phyloP scores from a whole-genome alignment of 306 rosid genomes.

The Prosopis cineraria region DNA sequence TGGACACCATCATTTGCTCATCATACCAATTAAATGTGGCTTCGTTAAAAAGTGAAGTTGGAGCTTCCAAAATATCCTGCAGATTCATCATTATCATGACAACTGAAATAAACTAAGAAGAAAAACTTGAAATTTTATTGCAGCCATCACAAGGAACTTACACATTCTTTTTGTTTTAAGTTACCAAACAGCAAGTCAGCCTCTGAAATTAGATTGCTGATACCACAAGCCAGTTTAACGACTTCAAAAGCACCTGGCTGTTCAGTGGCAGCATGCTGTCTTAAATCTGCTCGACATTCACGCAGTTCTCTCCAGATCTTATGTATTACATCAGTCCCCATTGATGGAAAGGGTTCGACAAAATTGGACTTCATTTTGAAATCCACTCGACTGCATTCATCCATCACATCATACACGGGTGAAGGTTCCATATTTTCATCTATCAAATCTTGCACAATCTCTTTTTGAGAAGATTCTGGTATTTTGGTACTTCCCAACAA shows the following conservation, averaged over 20 bases:
- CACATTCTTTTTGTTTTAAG: constrained; percentile 52
- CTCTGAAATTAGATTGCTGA: constrained; percentile 76
- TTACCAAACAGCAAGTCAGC: constrained; percentile 60
- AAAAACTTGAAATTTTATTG: constrained; percentile 10
- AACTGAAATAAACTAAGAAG: constrained; percentile 7
- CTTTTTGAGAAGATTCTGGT: constrained; percentile 46
- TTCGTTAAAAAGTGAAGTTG: constrained; percentile 50
- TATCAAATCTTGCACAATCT: constrained; percentile 42
- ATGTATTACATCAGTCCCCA: constrained; percentile 48
- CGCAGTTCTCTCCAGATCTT: constrained; percentile 69
- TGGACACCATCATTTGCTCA: constrained; percentile 69
- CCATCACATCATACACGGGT: constrained; percentile 46
- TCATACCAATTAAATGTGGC: constrained; percentile 55
- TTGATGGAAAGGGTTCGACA: constrained; percentile 42
- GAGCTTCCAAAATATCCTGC: constrained; percentile 72
- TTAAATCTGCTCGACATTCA: constrained; percentile 47
- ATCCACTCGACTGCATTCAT: constrained; percentile 64
- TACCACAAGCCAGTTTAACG: constrained; percentile 55
- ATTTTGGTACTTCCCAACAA: constrained; percentile 40
- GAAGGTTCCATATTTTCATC: constrained; percentile 49
- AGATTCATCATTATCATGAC: constrained; percentile 35
- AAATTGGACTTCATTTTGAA: constrained; percentile 33
- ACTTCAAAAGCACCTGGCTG: constrained; percentile 48
- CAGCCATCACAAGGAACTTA: constrained; percentile 42
- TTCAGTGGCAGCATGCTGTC: constrained; percentile 55